A percentile compares a stretch with the other conserved stretches of the same genome.
Evolutionary conservation across 2,329 filamentous ascomycete genomes (phyloP).

Genomic region (Arthrocladium fulminans): DNA sequence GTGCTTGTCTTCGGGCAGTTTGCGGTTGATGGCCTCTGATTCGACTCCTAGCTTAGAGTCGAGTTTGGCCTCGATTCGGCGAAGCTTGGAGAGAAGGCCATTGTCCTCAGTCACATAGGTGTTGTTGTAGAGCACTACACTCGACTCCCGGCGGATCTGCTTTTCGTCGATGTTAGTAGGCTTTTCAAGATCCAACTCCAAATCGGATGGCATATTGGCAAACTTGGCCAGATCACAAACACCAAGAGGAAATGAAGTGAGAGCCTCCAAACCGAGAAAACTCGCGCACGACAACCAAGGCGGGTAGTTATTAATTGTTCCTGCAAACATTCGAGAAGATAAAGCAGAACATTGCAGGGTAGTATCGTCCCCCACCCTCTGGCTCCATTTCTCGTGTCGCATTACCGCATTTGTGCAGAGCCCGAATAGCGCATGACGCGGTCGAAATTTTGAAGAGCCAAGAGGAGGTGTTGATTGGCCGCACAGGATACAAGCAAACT

Average conservation of each 20-base stretch:
- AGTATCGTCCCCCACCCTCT: not conserved
- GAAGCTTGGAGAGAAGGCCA: slow-evolving; percentile 17
- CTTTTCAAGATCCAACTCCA: not conserved
- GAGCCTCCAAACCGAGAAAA: not conserved
- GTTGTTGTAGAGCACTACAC: slow-evolving; percentile 16
- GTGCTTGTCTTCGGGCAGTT: slow-evolving; percentile 36
- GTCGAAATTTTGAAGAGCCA: not conserved
- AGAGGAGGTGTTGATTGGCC: not conserved
- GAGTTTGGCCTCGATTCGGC: slow-evolving; percentile 31
- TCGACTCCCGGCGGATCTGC: not conserved
- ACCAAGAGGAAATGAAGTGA: no score
- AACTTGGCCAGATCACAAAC: no score
- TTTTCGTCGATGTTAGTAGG: not conserved
- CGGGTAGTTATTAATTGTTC: not conserved
- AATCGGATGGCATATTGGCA: not conserved
- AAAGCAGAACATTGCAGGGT: not conserved
- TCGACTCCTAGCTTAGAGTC: slow-evolving; percentile 42
- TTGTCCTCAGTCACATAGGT: slow-evolving; percentile 13
- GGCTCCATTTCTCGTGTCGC: not conserved
- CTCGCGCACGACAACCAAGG: not conserved
- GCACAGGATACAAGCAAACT: not conserved
- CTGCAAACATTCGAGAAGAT: not conserved
- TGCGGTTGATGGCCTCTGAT: slow-evolving; percentile 40
- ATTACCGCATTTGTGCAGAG: not conserved
- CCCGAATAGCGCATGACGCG: not conserved